Conservation (phyloP, 768 basidiomycete genomes). For the Lentinula detonsa region DNA sequence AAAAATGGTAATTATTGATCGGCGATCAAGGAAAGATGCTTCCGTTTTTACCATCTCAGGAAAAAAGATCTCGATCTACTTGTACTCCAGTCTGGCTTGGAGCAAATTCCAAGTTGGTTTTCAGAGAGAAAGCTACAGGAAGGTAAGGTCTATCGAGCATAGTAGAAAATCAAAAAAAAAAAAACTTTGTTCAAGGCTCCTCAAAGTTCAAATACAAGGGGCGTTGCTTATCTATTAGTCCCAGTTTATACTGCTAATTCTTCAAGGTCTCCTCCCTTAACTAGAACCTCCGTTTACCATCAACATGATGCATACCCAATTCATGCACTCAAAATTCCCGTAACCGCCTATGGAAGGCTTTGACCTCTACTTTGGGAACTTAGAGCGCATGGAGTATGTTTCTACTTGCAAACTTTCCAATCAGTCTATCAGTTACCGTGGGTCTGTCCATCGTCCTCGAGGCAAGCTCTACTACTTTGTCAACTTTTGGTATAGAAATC, state of each 20-base stretch:
- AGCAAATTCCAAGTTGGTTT: not conserved
- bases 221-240: too few relatives aligned
- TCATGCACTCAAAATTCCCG: not conserved
- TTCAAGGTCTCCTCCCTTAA: not conserved
- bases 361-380: constrained; percentile 1
- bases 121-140: not conserved
- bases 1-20: constrained; percentile 1
- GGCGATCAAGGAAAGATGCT: constrained; percentile 7
- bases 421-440: not conserved
- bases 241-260: not conserved
- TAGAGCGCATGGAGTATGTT: not conserved
- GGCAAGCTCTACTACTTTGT: not conserved
- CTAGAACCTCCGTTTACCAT: not conserved
- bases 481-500: not conserved
- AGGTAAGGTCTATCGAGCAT: too few relatives aligned
- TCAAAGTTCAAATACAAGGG: too few relatives aligned
- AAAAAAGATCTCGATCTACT: not conserved
- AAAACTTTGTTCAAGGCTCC: too few relatives aligned
- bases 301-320: not conserved
- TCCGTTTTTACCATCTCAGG: constrained; percentile 5
- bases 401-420: not conserved
- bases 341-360: constrained; percentile 3
- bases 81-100: not conserved
- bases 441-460: not conserved
- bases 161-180: too few relatives aligned